Base-by-base conservation (phyloP, 2,329 filamentous ascomycete genomes). In the Diplodia intermedia region DNA sequence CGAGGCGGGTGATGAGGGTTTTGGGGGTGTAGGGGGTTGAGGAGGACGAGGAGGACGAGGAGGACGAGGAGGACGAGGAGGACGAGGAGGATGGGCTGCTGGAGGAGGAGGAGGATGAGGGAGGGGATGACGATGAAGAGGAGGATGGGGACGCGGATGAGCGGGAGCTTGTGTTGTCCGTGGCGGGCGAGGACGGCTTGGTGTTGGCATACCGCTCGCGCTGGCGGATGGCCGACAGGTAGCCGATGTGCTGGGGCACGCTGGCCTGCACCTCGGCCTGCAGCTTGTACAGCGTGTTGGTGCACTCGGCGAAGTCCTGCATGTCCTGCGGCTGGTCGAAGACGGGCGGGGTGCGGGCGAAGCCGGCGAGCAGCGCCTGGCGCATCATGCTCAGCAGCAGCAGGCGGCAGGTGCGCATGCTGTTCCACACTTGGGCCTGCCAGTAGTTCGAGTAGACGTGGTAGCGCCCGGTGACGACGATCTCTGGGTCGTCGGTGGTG, bases 221-320 rank as follows among this genome's bases (percentile, higher is more conserved):
- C 33, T 43, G 43, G 12, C 65, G 65, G 3, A 26, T 33, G 15
- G 71, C 73, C 4, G 76, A 75, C 11, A 74, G 75, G 47, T 78
- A 75, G 36, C 76, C 75, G 2, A 78, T 69, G 55, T 78, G 75
- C 54, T 78, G 76, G 0, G 77, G 77, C 14, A 77, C 73, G 63
- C 74, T 77, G 20, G 76, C 76, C 9, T 78, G 66, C 20, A 79
- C 77, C 29, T 76, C 77, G 1, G 73, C 71, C 63, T 78, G 76
- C 29, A 76, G 52, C 14, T 69, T 54, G 15, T 73, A 72, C n/a
- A 78, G 68, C 11, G 65, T 71, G 31, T 70, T 60, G 1, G 73
- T 73, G 18, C 74, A 74, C n/a, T 67, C 69, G 29, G 71, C 69
- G 2, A 79, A 70, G 12, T 73, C 70, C 1, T 69, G 63, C 8